Evolutionary conservation across 2,329 filamentous ascomycete genomes (phyloP).

Genomic region (Elsinoe perseae): DNA sequence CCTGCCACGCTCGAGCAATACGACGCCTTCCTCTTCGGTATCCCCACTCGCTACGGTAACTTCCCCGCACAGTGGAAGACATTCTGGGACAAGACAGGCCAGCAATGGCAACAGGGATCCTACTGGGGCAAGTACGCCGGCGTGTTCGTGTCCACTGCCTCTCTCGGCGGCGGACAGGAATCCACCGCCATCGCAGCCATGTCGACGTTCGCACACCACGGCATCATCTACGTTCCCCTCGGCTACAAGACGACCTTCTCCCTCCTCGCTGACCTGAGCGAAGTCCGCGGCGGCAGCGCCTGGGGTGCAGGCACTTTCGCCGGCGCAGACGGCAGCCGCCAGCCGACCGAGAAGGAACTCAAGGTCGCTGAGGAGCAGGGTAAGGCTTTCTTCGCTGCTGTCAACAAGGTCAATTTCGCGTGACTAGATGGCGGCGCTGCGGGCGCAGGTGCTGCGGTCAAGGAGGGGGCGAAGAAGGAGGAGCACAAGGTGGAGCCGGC

Average conservation of each 20-base stretch:
- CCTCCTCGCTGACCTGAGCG: constrained; percentile 60
- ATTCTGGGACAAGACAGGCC: constrained; percentile 86
- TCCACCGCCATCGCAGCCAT: constrained; percentile 71
- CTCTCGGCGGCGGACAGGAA: constrained; percentile 85
- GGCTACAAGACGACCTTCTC: constrained; percentile 78
- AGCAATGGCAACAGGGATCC: constrained; percentile 69
- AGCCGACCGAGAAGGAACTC: constrained; percentile 68
- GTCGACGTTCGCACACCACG: constrained; percentile 85
- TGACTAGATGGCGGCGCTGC: constrained; percentile 65
- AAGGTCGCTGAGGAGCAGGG: constrained; percentile 76
- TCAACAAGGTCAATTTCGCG: constrained; percentile 61
- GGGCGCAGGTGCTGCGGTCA: constrained; percentile 21
- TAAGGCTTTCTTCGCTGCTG: constrained; percentile 69
- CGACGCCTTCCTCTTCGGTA: constrained; percentile 86
- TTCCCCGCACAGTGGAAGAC: constrained; percentile 93
- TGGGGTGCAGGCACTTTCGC: constrained; percentile 95
- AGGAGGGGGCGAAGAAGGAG: constrained; percentile 14
- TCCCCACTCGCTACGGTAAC: constrained; percentile 94
- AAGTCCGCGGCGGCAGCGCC: constrained; percentile 77
- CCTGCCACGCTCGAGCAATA: constrained; percentile 50
- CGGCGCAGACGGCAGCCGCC: constrained; percentile 68
- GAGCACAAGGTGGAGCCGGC: constrained; percentile 15
- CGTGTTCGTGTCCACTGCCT: constrained; percentile 81
- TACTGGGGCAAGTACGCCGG: constrained; percentile 75
- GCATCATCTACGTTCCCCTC: constrained; percentile 91